phyloP scores from a whole-genome alignment of 352 stramenopile genomes.

The Phytophthora hybrid region DNA sequence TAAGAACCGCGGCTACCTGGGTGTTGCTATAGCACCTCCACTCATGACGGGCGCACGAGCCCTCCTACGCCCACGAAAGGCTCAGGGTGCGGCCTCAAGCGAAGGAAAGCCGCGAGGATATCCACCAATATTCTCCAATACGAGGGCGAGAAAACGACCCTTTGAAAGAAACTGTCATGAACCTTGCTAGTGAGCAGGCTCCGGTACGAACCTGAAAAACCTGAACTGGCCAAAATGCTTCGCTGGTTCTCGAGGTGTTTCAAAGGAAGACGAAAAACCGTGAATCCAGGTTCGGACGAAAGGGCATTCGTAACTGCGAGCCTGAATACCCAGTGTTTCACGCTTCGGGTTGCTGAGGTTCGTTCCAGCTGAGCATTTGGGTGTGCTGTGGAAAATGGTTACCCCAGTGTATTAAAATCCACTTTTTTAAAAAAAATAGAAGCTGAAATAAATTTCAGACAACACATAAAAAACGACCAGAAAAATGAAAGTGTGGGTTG shows the following conservation, averaged over 20 bases:
- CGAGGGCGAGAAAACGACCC: neutral
- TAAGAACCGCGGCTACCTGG: neutral
- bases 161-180: neutral
- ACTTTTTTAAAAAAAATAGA: too few species aligned
- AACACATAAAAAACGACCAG: too few species aligned
- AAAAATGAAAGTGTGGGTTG: too few species aligned
- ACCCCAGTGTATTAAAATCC: too few species aligned
- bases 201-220: neutral
- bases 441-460: too few species aligned
- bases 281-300: constrained; percentile 9
- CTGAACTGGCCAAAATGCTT: constrained; percentile 16
- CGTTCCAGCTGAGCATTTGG: constrained; percentile 15
- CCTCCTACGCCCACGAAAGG: neutral
- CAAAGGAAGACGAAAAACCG: neutral
- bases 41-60: neutral
- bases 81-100: neutral
- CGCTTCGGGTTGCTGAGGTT: constrained; percentile 3
- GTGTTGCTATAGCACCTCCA: neutral
- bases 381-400: too few species aligned
- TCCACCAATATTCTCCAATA: constrained; percentile 4
- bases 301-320: constrained; percentile 13
- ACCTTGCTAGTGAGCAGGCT: neutral
- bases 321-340: constrained; percentile 2
- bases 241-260: constrained; percentile 2
- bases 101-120: neutral